phyloP scores from a whole-genome alignment of 192 early-diverging fungal species.

The Backusella tarrabulga region DNA sequence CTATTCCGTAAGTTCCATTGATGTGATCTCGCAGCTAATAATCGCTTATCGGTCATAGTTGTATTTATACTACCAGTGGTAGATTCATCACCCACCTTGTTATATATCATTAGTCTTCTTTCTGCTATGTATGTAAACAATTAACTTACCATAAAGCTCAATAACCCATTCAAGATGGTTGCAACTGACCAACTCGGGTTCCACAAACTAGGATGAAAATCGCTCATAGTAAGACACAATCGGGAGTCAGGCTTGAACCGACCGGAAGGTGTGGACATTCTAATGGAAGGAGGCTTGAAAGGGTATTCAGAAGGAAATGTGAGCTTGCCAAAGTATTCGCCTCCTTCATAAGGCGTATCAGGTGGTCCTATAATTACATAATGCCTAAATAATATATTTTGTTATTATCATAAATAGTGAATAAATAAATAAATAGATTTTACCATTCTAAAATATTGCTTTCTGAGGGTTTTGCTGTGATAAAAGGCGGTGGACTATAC shows the following conservation, averaged over 20 bases:
- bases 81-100: conserved; percentile 66
- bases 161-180: conserved; percentile 92
- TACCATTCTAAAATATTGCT: conserved; percentile 97
- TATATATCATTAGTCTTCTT: neutral
- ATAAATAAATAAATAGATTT: neutral
- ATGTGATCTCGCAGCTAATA: conserved; percentile 77
- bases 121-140: neutral
- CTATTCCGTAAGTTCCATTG: conserved; percentile 72
- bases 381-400: conserved; percentile 60
- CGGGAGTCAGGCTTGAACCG: conserved; percentile 91
- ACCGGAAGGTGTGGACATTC: conserved; percentile 82
- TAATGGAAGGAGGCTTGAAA: conserved; percentile 85
- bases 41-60: conserved; percentile 71
- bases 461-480: conserved; percentile 91
- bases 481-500: conserved; percentile 80
- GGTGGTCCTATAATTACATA: conserved; percentile 95
- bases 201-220: conserved; percentile 93
- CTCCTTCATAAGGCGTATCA: conserved; percentile 90
- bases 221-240: conserved; percentile 97
- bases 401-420: neutral
- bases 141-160: conserved; percentile 88
- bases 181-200: conserved; percentile 98
- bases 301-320: conserved; percentile 95
- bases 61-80: conserved; percentile 93
- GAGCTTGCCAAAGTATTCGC: conserved; percentile 93